phyloP scores from a whole-genome alignment of 495 filamentous ascomycete genomes.

The Annulohypoxylon nitens region DNA sequence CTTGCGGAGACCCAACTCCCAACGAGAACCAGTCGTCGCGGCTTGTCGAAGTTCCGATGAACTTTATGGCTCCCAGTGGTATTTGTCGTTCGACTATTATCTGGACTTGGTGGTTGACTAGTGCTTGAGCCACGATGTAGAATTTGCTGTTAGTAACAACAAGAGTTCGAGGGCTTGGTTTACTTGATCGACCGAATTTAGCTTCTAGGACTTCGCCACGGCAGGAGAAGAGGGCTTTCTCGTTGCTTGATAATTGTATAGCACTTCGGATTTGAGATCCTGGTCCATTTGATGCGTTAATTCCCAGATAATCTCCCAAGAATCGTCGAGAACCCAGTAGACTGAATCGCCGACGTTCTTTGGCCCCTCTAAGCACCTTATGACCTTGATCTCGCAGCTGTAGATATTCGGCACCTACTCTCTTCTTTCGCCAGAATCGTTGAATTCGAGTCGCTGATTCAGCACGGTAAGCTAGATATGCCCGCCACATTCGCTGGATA shows the following conservation, averaged over 20 bases:
- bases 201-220: slow-evolving; percentile 88
- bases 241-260: slow-evolving; percentile 72
- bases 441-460: slow-evolving; percentile 96
- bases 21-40: slow-evolving; percentile 98
- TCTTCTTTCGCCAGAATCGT: slow-evolving; percentile 92
- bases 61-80: slow-evolving; percentile 87
- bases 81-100: slow-evolving; percentile 86
- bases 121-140: slow-evolving; percentile 85
- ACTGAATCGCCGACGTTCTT: slow-evolving; percentile 92
- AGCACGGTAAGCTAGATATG: slow-evolving; percentile 90
- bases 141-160: slow-evolving; percentile 88
- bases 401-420: slow-evolving; percentile 86
- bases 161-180: slow-evolving; percentile 85
- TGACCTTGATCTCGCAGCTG: slow-evolving; percentile 93
- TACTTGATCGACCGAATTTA: slow-evolving; percentile 96
- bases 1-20: slow-evolving; percentile 86
- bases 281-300: slow-evolving; percentile 82
- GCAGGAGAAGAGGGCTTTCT: slow-evolving; percentile 88
- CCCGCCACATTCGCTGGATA: slow-evolving; percentile 97
- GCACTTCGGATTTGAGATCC: slow-evolving; percentile 83
- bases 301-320: slow-evolving; percentile 93
- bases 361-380: slow-evolving; percentile 81
- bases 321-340: slow-evolving; percentile 91
- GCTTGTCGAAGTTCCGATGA: slow-evolving; percentile 78
- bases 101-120: slow-evolving; percentile 83